Base-by-base conservation (phyloP, 768 basidiomycete species). In the Calvatia gigantea region DNA sequence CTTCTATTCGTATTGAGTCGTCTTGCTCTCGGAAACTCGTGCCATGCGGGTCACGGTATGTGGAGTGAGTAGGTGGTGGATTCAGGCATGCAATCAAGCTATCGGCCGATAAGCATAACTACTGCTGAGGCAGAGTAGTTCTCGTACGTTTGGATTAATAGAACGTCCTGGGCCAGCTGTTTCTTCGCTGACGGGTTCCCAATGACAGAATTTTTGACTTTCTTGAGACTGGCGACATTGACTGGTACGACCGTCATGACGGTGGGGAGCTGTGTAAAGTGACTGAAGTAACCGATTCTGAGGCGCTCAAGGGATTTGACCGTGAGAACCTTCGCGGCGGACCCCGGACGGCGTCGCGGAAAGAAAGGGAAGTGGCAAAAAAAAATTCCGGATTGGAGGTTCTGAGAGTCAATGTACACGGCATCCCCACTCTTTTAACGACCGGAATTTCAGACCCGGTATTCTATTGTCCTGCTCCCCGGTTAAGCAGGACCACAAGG, bases 131-230 rank as follows among this genome's bases (percentile, higher is more conserved):
- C 27, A 27, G 33, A 29, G 12, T 28, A 12, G 37, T 9, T 29
- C 28, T 73, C 78, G 63, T 61, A 87, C 85, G 71, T 75, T 60
- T 75, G 72, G 15, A 91, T 70, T 63, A 85, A 83, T 2, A 64
- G 66, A 11, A 76, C 70, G 60, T 91, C 86, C 39, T 74, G 69
- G 0, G 84, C 81, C 1, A 89, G 69, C 12, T 76, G 67, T 2
- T 75, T 64, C 66, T 92, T 92, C 1, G 87, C 86, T 0, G 82
- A 79, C 0, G 87, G 89, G 58, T 91, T 92, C 1, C 90, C 90
- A 35, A 91, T 91, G 46, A 91, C 85, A 1, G 76, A 66, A 67
- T 91, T 91, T 70, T 91, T 91, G 57, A 83, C 77, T 57, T 76
- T 73, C 70, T 89, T 91, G 60, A 90, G 80, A 48, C 68, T 69